Percentiles rank a stretch among this genome's conserved stretches.
phyloP scores from a whole-genome alignment of 164 flowering plant species.

The Liquidambar formosana region DNA sequence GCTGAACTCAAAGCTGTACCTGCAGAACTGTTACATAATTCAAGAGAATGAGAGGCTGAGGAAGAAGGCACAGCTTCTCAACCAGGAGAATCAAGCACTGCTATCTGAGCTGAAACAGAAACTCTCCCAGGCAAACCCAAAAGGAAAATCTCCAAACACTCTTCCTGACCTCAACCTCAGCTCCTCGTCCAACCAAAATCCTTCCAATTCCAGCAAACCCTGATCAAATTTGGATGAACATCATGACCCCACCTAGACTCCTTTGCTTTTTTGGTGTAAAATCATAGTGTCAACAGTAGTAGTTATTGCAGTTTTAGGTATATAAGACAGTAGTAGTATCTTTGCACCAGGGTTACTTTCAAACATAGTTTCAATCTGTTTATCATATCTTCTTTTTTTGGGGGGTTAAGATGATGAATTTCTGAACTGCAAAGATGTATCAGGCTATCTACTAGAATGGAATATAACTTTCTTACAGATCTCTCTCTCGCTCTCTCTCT shows the following conservation, averaged over 20 bases:
- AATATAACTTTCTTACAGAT: slow-evolving; percentile 13
- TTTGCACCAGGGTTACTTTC: slow-evolving; percentile 13
- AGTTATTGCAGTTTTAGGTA: slow-evolving; percentile 18
- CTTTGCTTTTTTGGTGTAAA: slow-evolving; percentile 19
- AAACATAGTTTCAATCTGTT: slow-evolving; percentile 2
- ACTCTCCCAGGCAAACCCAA: slow-evolving; percentile 41
- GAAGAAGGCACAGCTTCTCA: slow-evolving; percentile 78
- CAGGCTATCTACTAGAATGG: slow-evolving; percentile 21
- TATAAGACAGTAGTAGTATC: slow-evolving; percentile 21
- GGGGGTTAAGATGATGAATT: slow-evolving; percentile 22
- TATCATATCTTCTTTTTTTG: slow-evolving; percentile 15
- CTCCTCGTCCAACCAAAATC: slow-evolving; percentile 34
- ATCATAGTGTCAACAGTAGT: slow-evolving; percentile 14
- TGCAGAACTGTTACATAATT: slow-evolving; percentile 85
- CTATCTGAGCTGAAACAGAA: slow-evolving; percentile 67
- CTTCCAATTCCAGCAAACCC: slow-evolving; percentile 34
- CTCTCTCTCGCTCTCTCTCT: slow-evolving; percentile 1
- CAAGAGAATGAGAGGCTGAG: slow-evolving; percentile 86
- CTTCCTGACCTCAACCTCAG: slow-evolving; percentile 50
- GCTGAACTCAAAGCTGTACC: slow-evolving; percentile 73
- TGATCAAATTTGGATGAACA: slow-evolving; percentile 13
- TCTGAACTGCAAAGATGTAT: slow-evolving; percentile 20
- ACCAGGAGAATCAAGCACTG: slow-evolving; percentile 81
- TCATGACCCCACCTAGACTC: slow-evolving; percentile 22
- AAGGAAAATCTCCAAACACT: slow-evolving; percentile 21